A percentile compares a stretch with the other conserved stretches of the same genome.
These are phyloP conservation scores for Globisporangium rhizosaccharum DNA, from an alignment of 352 stramenopile genomes.

Conservation along the genomic window DNA sequence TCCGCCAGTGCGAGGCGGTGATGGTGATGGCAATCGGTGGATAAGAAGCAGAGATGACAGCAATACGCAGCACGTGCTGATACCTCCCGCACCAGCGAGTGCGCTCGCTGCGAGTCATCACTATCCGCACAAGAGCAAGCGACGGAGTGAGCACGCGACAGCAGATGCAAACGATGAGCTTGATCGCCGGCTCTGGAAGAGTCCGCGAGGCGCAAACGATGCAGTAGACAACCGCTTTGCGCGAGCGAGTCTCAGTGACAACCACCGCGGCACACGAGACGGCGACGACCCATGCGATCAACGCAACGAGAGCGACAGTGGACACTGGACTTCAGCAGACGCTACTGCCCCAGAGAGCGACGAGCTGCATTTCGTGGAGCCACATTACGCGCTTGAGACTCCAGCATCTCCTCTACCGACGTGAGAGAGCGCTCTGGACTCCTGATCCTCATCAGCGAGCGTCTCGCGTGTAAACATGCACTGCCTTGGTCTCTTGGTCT, in stretches of 20 bases:
- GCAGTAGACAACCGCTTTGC: neutral
- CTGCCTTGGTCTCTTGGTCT: neutral
- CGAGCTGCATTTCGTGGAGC: constrained; percentile 2
- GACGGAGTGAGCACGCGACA: constrained; percentile 3
- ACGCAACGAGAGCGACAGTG: neutral
- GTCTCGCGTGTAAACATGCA: neutral
- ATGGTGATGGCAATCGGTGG: too few species aligned
- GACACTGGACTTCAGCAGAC: neutral
- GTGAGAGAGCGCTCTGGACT: neutral
- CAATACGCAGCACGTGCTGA: neutral
- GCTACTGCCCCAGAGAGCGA: neutral
- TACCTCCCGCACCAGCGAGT: neutral
- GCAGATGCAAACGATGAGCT: neutral
- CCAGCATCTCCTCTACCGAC: constrained; percentile 1
- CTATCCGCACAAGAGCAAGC: constrained; percentile 6
- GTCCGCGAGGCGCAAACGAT: constrained; percentile 5
- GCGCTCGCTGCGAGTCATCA: neutral
- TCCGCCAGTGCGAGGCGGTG: too few species aligned
- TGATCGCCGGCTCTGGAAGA: constrained; percentile 8
- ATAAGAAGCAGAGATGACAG: neutral
- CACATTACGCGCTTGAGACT: neutral
- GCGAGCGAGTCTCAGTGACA: neutral
- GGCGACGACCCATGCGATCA: neutral
- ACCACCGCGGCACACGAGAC: neutral
- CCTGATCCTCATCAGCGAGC: neutral